phyloP scores from a whole-genome alignment of 768 basidiomycete genomes.

The Mycena latifolia region DNA sequence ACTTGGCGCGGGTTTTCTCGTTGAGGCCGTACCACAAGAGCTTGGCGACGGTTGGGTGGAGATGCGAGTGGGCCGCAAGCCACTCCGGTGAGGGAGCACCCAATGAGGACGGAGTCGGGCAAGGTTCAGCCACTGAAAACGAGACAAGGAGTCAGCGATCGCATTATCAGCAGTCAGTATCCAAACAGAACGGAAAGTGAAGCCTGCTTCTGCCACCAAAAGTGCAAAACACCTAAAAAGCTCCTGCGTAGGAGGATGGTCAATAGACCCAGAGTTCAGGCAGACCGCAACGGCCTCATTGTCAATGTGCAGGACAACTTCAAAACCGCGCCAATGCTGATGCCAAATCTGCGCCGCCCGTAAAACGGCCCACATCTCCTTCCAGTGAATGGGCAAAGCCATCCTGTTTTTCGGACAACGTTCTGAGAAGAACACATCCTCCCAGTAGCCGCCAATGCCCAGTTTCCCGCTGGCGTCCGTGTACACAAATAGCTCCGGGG shows the following conservation, averaged over 20 bases:
- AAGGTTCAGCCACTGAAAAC: constrained; percentile 23
- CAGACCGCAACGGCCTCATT: constrained; percentile 38
- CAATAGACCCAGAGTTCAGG: constrained; percentile 24
- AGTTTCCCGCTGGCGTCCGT: constrained; percentile 7
- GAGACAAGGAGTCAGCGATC: constrained; percentile 24
- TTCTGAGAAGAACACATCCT: background rate
- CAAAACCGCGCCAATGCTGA: background rate
- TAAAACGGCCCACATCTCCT: constrained; percentile 3
- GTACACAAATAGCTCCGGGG: background rate
- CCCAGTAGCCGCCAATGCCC: background rate
- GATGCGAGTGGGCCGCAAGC: constrained; percentile 18
- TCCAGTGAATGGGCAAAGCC: constrained; percentile 6
- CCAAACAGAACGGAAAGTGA: constrained; percentile 25
- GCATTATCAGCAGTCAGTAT: constrained; percentile 14
- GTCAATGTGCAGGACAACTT: constrained; percentile 40
- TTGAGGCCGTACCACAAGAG: constrained; percentile 9
- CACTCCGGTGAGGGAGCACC: constrained; percentile 24
- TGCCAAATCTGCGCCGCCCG: constrained; percentile 32
- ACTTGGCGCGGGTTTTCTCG: background rate
- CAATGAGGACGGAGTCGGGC: constrained; percentile 15
- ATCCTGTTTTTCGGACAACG: background rate
- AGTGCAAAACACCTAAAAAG: constrained; percentile 26
- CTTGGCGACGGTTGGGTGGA: constrained; percentile 4
- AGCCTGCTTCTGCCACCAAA: constrained; percentile 9
- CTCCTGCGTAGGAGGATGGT: constrained; percentile 29